phyloP scores from a whole-genome alignment of 2,329 filamentous ascomycete species.

The Coniochaeta sp. region DNA sequence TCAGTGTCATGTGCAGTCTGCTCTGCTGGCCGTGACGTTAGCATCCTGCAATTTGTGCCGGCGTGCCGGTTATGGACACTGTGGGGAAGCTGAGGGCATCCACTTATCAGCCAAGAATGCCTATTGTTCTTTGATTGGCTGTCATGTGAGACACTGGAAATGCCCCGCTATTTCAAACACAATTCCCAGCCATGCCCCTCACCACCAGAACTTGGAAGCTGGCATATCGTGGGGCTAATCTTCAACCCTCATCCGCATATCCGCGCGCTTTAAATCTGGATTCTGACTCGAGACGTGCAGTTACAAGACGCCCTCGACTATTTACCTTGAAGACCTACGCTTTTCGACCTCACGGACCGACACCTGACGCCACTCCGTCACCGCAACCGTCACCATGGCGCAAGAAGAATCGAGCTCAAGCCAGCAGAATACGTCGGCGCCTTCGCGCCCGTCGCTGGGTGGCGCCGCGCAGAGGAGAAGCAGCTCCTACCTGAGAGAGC shows the following conservation, averaged over 20 bases:
- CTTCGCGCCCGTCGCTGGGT: slow-evolving; percentile 38
- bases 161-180: not conserved
- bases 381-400: slow-evolving; percentile 1
- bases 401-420: slow-evolving; percentile 8
- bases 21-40: too few relatives aligned
- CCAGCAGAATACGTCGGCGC: slow-evolving; percentile 23
- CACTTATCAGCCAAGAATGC: not conserved
- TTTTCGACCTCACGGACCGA: not conserved
- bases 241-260: not conserved
- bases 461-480: slow-evolving; percentile 45
- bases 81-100: not conserved
- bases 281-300: not conserved
- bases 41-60: not conserved
- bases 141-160: not conserved
- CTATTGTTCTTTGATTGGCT: not conserved
- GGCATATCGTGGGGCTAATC: not conserved
- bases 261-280: not conserved
- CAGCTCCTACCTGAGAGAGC: slow-evolving; percentile 55
- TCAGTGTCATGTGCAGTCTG: too few relatives aligned
- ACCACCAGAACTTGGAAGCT: not conserved
- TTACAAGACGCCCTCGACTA: not conserved
- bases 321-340: not conserved
- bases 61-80: not conserved
- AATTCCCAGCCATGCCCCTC: not conserved
- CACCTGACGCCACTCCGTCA: too few relatives aligned